phyloP scores from a whole-genome alignment of 2,329 filamentous ascomycete species.

The Dactylella cylindrospora region DNA sequence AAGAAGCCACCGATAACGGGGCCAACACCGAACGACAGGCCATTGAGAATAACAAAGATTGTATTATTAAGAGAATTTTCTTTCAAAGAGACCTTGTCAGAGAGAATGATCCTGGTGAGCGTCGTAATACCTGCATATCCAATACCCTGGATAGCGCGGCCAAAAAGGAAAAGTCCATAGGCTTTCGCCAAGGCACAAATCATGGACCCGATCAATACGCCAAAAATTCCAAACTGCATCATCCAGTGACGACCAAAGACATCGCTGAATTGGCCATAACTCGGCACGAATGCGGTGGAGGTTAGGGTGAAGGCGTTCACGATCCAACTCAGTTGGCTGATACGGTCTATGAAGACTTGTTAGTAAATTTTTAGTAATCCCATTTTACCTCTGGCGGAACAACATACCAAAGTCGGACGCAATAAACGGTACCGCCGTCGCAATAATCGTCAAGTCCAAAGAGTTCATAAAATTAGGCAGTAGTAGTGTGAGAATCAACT shows the following conservation, averaged over 20 bases:
- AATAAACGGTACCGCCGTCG: slow-evolving; percentile 64
- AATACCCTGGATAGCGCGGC: slow-evolving; percentile 65
- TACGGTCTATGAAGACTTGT: slow-evolving; percentile 1
- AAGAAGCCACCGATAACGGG: slow-evolving; percentile 62
- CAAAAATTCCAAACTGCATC: slow-evolving; percentile 61
- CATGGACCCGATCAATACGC: slow-evolving; percentile 63
- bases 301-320: slow-evolving; percentile 69
- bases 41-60: slow-evolving; percentile 63
- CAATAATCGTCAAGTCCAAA: slow-evolving; percentile 66
- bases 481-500: slow-evolving; percentile 62
- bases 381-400: neutral
- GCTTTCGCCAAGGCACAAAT: slow-evolving; percentile 62
- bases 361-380: neutral
- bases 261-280: slow-evolving; percentile 66
- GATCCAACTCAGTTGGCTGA: slow-evolving; percentile 58
- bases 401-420: slow-evolving; percentile 64
- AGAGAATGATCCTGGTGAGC: slow-evolving; percentile 63
- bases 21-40: slow-evolving; percentile 63
- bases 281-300: slow-evolving; percentile 67
- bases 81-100: slow-evolving; percentile 64
- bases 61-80: slow-evolving; percentile 66
- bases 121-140: slow-evolving; percentile 65
- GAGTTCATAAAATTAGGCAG: slow-evolving; percentile 65
- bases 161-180: slow-evolving; percentile 64
- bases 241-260: slow-evolving; percentile 65